Evolutionary conservation across 768 basidiomycete species (phyloP).

Genomic region (Melanogaster broomeanus): DNA sequence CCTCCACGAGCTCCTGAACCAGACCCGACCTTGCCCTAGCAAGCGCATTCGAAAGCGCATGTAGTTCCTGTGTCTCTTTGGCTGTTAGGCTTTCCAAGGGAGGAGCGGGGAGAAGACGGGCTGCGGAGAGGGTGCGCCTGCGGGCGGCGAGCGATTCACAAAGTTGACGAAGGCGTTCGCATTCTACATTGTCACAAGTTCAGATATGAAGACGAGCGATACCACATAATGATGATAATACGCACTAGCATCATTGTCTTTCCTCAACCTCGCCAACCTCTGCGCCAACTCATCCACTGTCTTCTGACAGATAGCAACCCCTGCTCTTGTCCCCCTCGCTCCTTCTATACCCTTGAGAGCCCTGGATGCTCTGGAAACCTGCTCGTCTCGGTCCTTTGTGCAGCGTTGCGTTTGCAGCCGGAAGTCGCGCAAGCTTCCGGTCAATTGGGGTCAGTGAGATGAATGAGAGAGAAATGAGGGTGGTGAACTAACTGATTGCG

Average conservation of each 20-base stretch:
- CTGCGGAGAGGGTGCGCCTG: slow-evolving; percentile 65
- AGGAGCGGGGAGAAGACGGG: slow-evolving; percentile 40
- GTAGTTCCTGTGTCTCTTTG: slow-evolving; percentile 51
- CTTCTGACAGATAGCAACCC: slow-evolving; percentile 46
- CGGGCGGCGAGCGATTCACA: slow-evolving; percentile 64
- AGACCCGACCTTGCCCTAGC: slow-evolving; percentile 71
- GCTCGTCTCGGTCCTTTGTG: slow-evolving; percentile 60
- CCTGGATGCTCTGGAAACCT: slow-evolving; percentile 51
- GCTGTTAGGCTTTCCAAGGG: slow-evolving; percentile 23
- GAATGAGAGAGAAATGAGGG: not conserved
- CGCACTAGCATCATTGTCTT: slow-evolving; percentile 66
- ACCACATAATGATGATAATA: slow-evolving; percentile 2
- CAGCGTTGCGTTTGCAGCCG: slow-evolving; percentile 58
- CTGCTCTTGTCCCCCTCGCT: slow-evolving; percentile 49
- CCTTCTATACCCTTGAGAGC: slow-evolving; percentile 48
- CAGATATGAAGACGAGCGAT: not conserved
- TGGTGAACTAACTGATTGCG: slow-evolving; percentile 60
- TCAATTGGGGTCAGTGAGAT: not conserved
- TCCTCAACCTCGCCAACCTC: slow-evolving; percentile 49
- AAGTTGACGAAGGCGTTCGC: slow-evolving; percentile 60
- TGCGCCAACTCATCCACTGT: slow-evolving; percentile 53
- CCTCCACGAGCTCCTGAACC: slow-evolving; percentile 82
- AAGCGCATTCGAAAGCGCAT: slow-evolving; percentile 52
- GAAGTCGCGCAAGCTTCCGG: slow-evolving; percentile 54
- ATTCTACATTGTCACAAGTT: slow-evolving; percentile 39